Evolutionary conservation across 257 asterid species (phyloP), one percentile per base, ranked within the genome.

Genomic region (Asclepias syriaca): DNA sequence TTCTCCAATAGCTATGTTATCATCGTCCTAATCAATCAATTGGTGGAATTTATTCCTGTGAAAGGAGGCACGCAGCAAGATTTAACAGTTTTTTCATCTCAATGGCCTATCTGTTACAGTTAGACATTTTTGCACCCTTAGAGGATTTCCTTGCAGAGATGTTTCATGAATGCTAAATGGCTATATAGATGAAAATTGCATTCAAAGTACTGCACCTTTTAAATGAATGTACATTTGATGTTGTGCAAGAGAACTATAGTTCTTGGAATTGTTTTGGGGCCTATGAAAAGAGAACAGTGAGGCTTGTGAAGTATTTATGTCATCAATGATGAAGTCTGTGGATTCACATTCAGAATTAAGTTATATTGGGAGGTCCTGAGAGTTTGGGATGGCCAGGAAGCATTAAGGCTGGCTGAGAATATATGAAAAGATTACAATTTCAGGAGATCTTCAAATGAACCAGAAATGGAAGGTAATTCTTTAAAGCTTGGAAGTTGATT

Each of bases 1-100:
- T 64, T 69, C 74, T 70, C 53, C 64, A 27, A 50, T 65, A 19
- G 40, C 32, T 49, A 71, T 75, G 74, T 24, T n/a, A 45, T 73
- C 69, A 29, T 48, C 77, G 66, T 66, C 27, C 29, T 16, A n/a
- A 43, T 12, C 74, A 45, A 43, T 58, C n/a, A 22, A 34, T 53
- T 39, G 10, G 15, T 53, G 18, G 21, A 34, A 69, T 53, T 14
- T 46, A 37, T 16, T 49, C 39, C 64, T 7, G 18, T 24, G 59
- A 57, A 43, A 19, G 58, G 15, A 57, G 14, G 71, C 59, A 1
- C 4, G 24, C 71, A 22, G 12, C 15, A 10, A 57, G 46, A 19
- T 9, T 4, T 15, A 40, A 14, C 32, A 63, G 46, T 18, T 14
- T 24, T 29, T 66, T 40, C 57, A 53, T 53, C 21, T 51, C 53